These are phyloP conservation scores for Mesotaenium endlicherianum DNA, from an alignment of 139 green algal genomes.

Conservation along the genomic window DNA sequence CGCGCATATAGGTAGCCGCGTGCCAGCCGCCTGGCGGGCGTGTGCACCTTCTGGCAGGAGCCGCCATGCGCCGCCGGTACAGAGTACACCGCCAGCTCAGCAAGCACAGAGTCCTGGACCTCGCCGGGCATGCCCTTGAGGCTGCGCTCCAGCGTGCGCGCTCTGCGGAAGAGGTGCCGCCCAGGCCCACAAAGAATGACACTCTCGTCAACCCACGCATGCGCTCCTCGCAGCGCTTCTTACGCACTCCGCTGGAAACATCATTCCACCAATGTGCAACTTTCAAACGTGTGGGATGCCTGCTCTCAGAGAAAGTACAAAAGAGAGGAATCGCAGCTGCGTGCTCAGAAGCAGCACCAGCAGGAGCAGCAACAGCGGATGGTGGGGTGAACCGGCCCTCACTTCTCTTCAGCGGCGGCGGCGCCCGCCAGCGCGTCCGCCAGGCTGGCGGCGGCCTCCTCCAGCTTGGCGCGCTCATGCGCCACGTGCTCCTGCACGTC, in stretches of 20 bases:
- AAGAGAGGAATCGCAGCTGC: background rate
- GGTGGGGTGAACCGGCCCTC: background rate
- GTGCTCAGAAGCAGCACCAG: background rate
- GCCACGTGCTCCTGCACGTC: background rate
- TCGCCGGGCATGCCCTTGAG: background rate
- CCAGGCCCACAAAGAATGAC: background rate
- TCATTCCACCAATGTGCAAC: background rate
- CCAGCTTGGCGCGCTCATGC: background rate
- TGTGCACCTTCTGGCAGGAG: slow-evolving; percentile 7
- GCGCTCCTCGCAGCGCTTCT: background rate
- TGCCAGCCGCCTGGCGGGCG: slow-evolving; percentile 29
- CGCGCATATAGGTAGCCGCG: slow-evolving; percentile 5
- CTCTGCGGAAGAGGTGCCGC: background rate
- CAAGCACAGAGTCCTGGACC: background rate
- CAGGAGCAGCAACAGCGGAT: background rate
- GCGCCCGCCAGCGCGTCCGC: background rate
- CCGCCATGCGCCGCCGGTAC: background rate
- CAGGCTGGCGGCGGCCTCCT: background rate
- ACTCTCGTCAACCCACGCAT: background rate
- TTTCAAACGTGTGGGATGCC: background rate
- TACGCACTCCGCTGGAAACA: background rate
- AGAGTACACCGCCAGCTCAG: slow-evolving; percentile 32
- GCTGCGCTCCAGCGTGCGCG: background rate
- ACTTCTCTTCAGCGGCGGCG: background rate
- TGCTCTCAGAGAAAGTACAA: background rate